These are phyloP conservation scores for Saussurea involucrata DNA, from an alignment of 129 eudicot species.

Conservation along the genomic window DNA sequence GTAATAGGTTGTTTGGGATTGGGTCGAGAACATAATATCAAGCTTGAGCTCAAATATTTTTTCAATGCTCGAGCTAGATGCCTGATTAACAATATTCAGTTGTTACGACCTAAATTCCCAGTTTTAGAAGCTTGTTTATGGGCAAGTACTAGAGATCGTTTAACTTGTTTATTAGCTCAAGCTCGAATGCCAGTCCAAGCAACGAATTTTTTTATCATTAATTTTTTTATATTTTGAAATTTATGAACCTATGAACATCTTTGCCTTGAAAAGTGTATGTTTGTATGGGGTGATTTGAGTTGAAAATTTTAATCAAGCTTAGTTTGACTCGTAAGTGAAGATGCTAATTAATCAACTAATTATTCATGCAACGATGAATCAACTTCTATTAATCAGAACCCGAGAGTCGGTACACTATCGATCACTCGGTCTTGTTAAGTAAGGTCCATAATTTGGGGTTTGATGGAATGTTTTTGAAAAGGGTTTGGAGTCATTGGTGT, in stretches of 20 bases:
- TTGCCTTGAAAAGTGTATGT: neutral
- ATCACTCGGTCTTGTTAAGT: no score
- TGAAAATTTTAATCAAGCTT: neutral
- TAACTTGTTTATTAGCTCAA: neutral
- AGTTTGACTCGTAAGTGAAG: neutral
- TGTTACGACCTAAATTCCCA: neutral
- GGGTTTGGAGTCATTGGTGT: no score
- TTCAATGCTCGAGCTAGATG: neutral
- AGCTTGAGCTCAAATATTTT: neutral
- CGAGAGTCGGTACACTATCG: no score
- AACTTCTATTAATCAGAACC: no score
- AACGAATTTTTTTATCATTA: no score
- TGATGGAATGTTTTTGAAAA: no score
- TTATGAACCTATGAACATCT: neutral
- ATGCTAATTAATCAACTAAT: neutral
- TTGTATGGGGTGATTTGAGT: neutral
- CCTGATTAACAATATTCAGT: neutral
- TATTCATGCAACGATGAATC: no score
- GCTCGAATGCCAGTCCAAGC: neutral
- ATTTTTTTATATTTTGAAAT: no score
- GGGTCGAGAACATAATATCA: neutral
- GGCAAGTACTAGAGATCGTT: neutral
- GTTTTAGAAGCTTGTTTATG: neutral
- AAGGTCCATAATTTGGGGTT: no score
- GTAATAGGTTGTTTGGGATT: neutral